phyloP scores from a whole-genome alignment of 1,139 yeast genomes.

The Pichia sp. region DNA sequence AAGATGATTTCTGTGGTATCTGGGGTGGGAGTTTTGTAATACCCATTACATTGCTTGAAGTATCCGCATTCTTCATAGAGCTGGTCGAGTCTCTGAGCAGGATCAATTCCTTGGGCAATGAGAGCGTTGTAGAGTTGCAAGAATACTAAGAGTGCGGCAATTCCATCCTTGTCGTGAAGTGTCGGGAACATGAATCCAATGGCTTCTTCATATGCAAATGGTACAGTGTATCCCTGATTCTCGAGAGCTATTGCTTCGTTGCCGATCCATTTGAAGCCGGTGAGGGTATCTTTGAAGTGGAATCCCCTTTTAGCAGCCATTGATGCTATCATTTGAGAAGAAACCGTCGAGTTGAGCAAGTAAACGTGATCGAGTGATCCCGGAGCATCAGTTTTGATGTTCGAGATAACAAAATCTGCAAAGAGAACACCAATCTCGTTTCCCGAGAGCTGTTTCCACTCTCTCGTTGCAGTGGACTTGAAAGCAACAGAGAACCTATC shows the following conservation, averaged over 20 bases:
- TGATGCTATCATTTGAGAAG: constrained; percentile 70
- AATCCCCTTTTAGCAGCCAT: constrained; percentile 63
- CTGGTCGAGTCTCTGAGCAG: constrained; percentile 43
- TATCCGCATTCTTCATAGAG: constrained; percentile 68
- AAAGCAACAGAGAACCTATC: constrained; percentile 82
- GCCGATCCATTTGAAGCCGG: constrained; percentile 98
- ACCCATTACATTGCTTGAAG: constrained; percentile 81
- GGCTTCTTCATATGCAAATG: constrained; percentile 94
- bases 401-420: constrained; percentile 50
- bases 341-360: constrained; percentile 82
- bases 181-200: constrained; percentile 87
- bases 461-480: constrained; percentile 34
- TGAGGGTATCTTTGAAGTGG: constrained; percentile 70
- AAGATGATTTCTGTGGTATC: constrained; percentile 47
- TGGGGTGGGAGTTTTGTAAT: constrained; percentile 53
- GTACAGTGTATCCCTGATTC: constrained; percentile 56
- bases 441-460: constrained; percentile 81
- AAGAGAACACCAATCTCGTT: constrained; percentile 85
- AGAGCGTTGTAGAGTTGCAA: constrained; percentile 58
- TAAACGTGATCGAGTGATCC: constrained; percentile 40
- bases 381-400: background rate
- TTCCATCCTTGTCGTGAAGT: constrained; percentile 93
- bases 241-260: constrained; percentile 76
- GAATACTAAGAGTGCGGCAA: constrained; percentile 75
- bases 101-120: constrained; percentile 32